Conservation (phyloP, 768 basidiomycete genomes). For the Boletus reticuloceps region DNA sequence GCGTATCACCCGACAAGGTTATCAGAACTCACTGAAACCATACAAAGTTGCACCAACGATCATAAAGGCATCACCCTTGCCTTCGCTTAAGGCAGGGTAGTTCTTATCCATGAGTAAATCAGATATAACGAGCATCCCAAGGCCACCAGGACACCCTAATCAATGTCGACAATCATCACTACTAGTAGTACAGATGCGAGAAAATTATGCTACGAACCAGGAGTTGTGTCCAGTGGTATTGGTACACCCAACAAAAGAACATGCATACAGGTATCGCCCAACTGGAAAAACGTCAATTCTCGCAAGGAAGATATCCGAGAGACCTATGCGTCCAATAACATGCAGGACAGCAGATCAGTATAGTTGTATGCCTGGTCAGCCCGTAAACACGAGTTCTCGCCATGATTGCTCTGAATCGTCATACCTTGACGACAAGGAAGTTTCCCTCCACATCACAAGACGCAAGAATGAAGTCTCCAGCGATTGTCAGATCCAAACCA, state of each 20-base stretch:
- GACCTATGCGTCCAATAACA: constrained; percentile 84
- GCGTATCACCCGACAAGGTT: not conserved
- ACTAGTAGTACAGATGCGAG: not conserved
- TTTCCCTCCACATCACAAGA: constrained; percentile 86
- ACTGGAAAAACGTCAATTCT: constrained; percentile 33
- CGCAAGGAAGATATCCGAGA: not conserved
- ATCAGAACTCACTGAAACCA: constrained; percentile 65
- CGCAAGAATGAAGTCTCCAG: constrained; percentile 70
- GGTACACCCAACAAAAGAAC: constrained; percentile 77
- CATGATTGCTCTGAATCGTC: not conserved
- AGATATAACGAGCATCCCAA: constrained; percentile 76
- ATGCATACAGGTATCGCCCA: constrained; percentile 91
- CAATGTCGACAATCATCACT: not conserved
- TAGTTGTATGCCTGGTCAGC: constrained; percentile 68
- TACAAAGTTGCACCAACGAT: constrained; percentile 82
- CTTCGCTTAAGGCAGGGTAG: constrained; percentile 60
- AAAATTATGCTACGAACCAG: constrained; percentile 43
- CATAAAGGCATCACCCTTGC: constrained; percentile 86
- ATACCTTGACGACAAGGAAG: constrained; percentile 76
- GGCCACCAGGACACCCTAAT: constrained; percentile 67
- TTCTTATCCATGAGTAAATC: constrained; percentile 78
- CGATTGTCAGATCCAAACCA: constrained; percentile 1
- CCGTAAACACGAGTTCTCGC: not conserved
- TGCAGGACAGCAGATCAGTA: constrained; percentile 83
- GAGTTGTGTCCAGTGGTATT: constrained; percentile 83